Base-by-base conservation (phyloP, 208 protist species). In the Naegleria fowleri region DNA sequence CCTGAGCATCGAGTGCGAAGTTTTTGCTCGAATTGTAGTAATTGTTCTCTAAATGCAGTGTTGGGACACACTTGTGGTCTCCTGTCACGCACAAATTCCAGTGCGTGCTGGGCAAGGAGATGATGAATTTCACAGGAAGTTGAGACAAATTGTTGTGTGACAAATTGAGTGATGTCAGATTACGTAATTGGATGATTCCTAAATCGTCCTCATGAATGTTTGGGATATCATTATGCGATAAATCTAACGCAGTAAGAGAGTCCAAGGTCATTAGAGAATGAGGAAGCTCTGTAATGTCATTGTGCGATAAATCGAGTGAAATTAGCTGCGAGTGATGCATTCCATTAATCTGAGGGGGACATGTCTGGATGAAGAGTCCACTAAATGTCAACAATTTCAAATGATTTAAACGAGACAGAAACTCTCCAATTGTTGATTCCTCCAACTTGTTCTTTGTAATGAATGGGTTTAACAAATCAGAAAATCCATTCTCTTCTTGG, bases 71-170 rank as follows among this genome's bases (percentile, higher is more conserved):
- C 25, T 33, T 79, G 67, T 79, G 67, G 25, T 5, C 67, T 25
- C 9, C n/a, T 79, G 0, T 29, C 16, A 6, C 9, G 29, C 1
- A 79, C 67, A 25, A 79, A 36, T 36, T 79, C 25, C 96, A 94
- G 55, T 93, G 91, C 94, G 0, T 95, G 94, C 91, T 36, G 16
- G 67, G 67, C 36, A 79, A 79, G 19, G 9, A 36, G 19, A 36
- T 25, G n/a, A 79, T 13, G 19, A 36, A 33, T 36, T 29, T 13
- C 29, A 79, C 9, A 36, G 67, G 67, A 36, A 79, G 25, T 79
- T 79, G 6, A 36, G 16, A 13, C 6, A 79, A 33, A 36, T 79
- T 79, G n/a, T 79, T 79, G n/a, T 79, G 67, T n/a, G 67, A 79
- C 0, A 79, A n/a, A 33, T 79, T 33, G 0, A 79, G n/a, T 25